These are phyloP conservation scores for Tetrahymena elliotti DNA, from an alignment of 73 alveolate genomes.

Conservation along the genomic window DNA sequence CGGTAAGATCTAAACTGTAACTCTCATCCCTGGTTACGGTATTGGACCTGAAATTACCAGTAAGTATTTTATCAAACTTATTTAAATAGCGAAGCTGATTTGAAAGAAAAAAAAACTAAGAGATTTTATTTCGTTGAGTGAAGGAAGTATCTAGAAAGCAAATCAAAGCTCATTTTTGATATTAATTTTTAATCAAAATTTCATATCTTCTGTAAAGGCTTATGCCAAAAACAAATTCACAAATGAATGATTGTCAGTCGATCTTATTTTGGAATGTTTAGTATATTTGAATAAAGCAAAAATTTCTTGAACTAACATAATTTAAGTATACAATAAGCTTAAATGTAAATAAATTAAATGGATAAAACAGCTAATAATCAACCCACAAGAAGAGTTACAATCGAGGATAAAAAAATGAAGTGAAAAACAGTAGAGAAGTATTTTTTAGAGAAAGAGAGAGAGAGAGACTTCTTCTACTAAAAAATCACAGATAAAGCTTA, in stretches of 20 bases:
- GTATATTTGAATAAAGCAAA: no score
- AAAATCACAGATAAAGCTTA: background rate
- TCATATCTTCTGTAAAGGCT: background rate
- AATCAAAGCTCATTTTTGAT: background rate
- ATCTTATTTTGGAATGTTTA: no score
- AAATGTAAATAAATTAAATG: no score
- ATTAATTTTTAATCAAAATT: no score
- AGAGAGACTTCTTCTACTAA: background rate
- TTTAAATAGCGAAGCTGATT: background rate
- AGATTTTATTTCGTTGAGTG: background rate
- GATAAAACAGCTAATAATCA: background rate
- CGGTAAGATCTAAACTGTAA: conserved; percentile 44
- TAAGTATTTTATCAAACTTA: background rate
- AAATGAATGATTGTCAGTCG: no score
- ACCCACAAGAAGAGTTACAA: no score
- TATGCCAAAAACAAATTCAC: background rate
- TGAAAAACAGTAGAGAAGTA: background rate
- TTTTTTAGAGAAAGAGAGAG: no score
- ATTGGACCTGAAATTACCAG: conserved; percentile 62
- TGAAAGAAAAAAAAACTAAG: background rate
- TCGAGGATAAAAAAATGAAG: background rate
- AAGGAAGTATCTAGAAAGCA: background rate
- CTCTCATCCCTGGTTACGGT: conserved; percentile 67
- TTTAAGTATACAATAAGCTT: background rate
- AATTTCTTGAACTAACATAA: no score